These are phyloP conservation scores for Pythium plurisporium DNA, from an alignment of 352 stramenopile species.

Conservation along the genomic window DNA sequence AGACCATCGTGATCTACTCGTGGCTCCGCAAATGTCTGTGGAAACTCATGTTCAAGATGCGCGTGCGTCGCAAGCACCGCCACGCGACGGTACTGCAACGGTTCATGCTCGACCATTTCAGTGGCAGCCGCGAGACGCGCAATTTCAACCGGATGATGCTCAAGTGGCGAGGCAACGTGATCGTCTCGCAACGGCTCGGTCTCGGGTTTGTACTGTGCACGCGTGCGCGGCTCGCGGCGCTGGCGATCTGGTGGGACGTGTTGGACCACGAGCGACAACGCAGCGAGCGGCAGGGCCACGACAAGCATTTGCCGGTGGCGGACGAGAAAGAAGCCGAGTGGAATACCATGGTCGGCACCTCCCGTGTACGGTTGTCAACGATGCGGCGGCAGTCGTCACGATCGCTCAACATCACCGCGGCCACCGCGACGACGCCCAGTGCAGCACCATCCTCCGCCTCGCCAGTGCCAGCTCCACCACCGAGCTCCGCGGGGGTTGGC, in stretches of 20 bases:
- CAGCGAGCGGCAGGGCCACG: conserved; percentile 40
- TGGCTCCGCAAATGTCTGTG: conserved; percentile 71
- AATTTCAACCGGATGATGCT: conserved; percentile 79
- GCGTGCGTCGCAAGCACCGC: conserved; percentile 31
- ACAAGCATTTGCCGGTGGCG: conserved; percentile 23
- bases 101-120: conserved; percentile 58
- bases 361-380: not conserved
- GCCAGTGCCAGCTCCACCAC: not conserved
- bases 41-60: conserved; percentile 58
- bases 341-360: conserved; percentile 19
- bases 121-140: conserved; percentile 48
- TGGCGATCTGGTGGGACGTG: conserved; percentile 62
- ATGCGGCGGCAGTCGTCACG: conserved; percentile 4
- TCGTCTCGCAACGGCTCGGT: conserved; percentile 52
- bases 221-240: conserved; percentile 43
- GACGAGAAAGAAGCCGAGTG: conserved; percentile 41
- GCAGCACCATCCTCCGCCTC: not conserved
- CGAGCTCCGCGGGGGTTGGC: not conserved
- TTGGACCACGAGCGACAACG: conserved; percentile 66
- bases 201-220: conserved; percentile 50
- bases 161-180: conserved; percentile 68
- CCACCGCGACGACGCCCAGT: not conserved
- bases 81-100: conserved; percentile 37
- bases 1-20: conserved; percentile 58
- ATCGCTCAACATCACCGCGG: not conserved